phyloP scores from a whole-genome alignment of 1,284 basidiomycete species.

The Boletus mariae region DNA sequence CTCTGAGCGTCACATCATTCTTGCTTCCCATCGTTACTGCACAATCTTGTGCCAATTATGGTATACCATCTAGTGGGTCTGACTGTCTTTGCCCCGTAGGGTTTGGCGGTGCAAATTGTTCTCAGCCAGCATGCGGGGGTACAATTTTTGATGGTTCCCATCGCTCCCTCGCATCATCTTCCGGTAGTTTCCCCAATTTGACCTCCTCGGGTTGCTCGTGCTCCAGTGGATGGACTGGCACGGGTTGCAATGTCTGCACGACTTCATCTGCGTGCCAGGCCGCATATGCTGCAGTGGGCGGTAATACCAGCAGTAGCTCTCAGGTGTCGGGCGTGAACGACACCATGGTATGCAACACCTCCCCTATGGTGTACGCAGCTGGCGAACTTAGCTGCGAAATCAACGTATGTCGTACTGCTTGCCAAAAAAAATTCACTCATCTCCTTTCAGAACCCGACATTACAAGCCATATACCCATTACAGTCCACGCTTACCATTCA shows the following conservation, averaged over 20 bases:
- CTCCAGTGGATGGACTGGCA: conserved; percentile 69
- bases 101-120: conserved; percentile 69
- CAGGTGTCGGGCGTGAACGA: conserved; percentile 42
- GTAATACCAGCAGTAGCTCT: conserved; percentile 31
- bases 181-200: conserved; percentile 56
- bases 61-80: conserved; percentile 44
- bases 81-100: conserved; percentile 74
- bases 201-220: conserved; percentile 64
- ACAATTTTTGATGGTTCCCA: conserved; percentile 69
- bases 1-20: conserved; percentile 13
- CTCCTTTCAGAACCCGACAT: conserved; percentile 63
- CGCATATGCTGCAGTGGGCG: conserved; percentile 45
- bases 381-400: conserved; percentile 75
- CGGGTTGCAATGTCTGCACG: conserved; percentile 75
- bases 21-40: conserved; percentile 27
- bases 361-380: conserved; percentile 59
- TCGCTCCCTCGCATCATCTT: conserved; percentile 43
- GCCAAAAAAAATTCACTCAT: conserved; percentile 1
- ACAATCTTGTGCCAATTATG: conserved; percentile 71
- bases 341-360: conserved; percentile 62
- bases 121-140: conserved; percentile 71
- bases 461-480: conserved; percentile 71
- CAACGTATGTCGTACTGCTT: conserved; percentile 45
- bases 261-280: conserved; percentile 57
- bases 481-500: conserved; percentile 70